Conservation (phyloP, 2,329 filamentous ascomycete species). For the Harringtonia aguacate region DNA sequence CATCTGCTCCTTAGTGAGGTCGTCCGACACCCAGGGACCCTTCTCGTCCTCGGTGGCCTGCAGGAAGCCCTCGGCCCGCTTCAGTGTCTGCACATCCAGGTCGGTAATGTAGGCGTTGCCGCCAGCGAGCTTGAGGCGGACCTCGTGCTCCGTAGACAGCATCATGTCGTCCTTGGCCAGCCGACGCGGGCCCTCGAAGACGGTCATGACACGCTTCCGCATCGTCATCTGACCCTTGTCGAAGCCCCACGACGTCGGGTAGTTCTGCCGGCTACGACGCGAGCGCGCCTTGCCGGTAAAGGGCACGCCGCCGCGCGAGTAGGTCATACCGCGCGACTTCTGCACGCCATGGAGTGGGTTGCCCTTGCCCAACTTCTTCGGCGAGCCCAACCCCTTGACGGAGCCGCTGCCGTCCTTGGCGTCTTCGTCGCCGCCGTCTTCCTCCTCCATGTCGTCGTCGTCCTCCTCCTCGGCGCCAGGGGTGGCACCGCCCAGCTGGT, state of each 20-base stretch:
- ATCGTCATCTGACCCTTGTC: slow-evolving; percentile 91
- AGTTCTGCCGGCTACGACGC: slow-evolving; percentile 87
- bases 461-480: slow-evolving; percentile 30
- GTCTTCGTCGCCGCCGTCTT: slow-evolving; percentile 49
- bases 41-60: slow-evolving; percentile 76
- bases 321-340: slow-evolving; percentile 64
- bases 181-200: slow-evolving; percentile 79
- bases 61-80: slow-evolving; percentile 76
- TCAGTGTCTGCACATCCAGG: slow-evolving; percentile 81
- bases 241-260: slow-evolving; percentile 89
- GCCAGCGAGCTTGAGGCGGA: slow-evolving; percentile 70
- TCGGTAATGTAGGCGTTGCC: slow-evolving; percentile 80
- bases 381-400: slow-evolving; percentile 21
- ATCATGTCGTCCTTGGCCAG: slow-evolving; percentile 99
- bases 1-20: slow-evolving; percentile 51
- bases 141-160: slow-evolving; percentile 90
- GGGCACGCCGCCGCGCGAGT: slow-evolving; percentile 63
- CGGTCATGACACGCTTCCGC: slow-evolving; percentile 91
- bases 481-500: slow-evolving; percentile 33
- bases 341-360: slow-evolving; percentile 47
- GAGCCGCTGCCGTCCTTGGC: slow-evolving; percentile 15
- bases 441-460: slow-evolving; percentile 36
- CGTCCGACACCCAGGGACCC: slow-evolving; percentile 70
- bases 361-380: slow-evolving; percentile 44
- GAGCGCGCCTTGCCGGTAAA: slow-evolving; percentile 46